Evolutionary conservation across 495 filamentous ascomycete genomes (phyloP).

Genomic region (Pseudomonodictys pantanalensis): DNA sequence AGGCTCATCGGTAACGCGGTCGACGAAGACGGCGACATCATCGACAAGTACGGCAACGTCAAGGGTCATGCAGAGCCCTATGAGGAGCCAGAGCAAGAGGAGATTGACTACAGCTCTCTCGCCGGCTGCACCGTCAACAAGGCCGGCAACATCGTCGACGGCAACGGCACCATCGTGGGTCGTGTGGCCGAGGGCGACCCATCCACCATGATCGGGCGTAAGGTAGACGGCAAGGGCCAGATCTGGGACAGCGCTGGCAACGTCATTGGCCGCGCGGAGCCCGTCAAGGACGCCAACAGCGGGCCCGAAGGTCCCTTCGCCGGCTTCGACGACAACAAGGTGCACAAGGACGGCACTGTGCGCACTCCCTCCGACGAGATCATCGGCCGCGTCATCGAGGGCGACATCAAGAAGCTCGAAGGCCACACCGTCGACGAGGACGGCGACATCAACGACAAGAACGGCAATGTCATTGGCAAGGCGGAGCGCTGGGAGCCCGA

Average conservation of each 20-base stretch:
- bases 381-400: slow-evolving; percentile 70
- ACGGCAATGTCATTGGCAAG: slow-evolving; percentile 76
- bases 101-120: slow-evolving; percentile 63
- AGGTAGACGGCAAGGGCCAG: slow-evolving; percentile 77
- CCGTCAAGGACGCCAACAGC: slow-evolving; percentile 66
- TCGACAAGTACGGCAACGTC: slow-evolving; percentile 76
- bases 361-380: slow-evolving; percentile 58
- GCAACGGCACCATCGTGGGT: slow-evolving; percentile 68
- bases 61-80: slow-evolving; percentile 74
- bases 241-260: slow-evolving; percentile 79
- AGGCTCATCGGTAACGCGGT: slow-evolving; percentile 71
- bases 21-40: slow-evolving; percentile 79
- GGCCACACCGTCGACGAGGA: slow-evolving; percentile 80
- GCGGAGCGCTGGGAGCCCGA: slow-evolving; percentile 81
- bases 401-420: slow-evolving; percentile 66
- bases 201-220: slow-evolving; percentile 68
- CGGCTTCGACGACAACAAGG: slow-evolving; percentile 67
- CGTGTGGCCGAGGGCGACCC: slow-evolving; percentile 71
- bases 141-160: slow-evolving; percentile 76
- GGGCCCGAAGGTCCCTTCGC: slow-evolving; percentile 71
- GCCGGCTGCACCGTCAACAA: slow-evolving; percentile 87
- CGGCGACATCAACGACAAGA: slow-evolving; percentile 76
- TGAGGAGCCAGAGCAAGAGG: slow-evolving; percentile 56
- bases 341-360: slow-evolving; percentile 75
- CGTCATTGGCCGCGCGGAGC: slow-evolving; percentile 72